Conservation (phyloP, 1,284 basidiomycete genomes). For the Trametes versicolor region DNA sequence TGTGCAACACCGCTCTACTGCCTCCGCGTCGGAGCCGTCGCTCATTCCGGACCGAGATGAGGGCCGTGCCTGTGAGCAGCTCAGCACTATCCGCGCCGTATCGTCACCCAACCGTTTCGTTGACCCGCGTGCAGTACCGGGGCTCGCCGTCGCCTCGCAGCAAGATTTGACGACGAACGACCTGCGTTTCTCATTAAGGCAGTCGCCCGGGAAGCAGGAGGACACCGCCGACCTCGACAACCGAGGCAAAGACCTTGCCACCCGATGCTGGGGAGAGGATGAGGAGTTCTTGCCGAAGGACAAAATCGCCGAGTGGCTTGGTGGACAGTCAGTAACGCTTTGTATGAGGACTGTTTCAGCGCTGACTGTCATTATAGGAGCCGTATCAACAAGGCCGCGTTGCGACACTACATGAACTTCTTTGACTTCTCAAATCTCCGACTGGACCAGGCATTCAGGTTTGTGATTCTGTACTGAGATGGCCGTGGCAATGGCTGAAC, state of each 20-base stretch:
- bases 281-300: slow-evolving; percentile 85
- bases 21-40: slow-evolving; percentile 83
- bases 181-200: slow-evolving; percentile 55
- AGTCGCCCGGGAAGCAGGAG: slow-evolving; percentile 56
- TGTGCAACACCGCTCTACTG: slow-evolving; percentile 71
- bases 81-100: slow-evolving; percentile 30
- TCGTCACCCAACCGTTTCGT: slow-evolving; percentile 31
- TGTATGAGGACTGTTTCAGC: slow-evolving; percentile 2
- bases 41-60: slow-evolving; percentile 65
- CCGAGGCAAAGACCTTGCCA: slow-evolving; percentile 78
- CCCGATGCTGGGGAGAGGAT: slow-evolving; percentile 89
- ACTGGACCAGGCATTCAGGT: slow-evolving; percentile 93
- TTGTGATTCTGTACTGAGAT: not conserved
- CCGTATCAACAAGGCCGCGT: slow-evolving; percentile 76
- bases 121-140: slow-evolving; percentile 37
- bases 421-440: slow-evolving; percentile 90
- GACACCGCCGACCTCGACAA: slow-evolving; percentile 68
- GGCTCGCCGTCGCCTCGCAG: slow-evolving; percentile 53
- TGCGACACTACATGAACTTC: slow-evolving; percentile 86
- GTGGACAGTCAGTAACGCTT: slow-evolving; percentile 77
- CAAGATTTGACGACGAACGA: slow-evolving; percentile 64
- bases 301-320: slow-evolving; percentile 96
- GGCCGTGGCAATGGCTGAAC: slow-evolving; percentile 21
- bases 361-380: slow-evolving; percentile 58
- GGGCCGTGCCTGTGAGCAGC: slow-evolving; percentile 54